Percentiles rank a stretch among this genome's conserved stretches.
phyloP scores from a whole-genome alignment of 352 stramenopile species.

The Globisporangium spinosum region DNA sequence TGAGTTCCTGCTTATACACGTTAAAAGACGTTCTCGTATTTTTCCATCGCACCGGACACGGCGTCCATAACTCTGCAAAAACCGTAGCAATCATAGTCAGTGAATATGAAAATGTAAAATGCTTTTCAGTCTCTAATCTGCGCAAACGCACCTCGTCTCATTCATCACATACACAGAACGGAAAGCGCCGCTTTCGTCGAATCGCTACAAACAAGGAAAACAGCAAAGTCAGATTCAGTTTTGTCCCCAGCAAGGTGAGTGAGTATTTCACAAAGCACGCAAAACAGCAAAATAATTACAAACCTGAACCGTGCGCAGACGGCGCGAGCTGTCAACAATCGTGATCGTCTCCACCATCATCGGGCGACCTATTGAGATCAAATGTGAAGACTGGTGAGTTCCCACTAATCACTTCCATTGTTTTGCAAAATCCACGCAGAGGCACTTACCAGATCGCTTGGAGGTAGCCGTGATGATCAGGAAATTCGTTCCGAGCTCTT shows the following conservation, averaged over 20 bases:
- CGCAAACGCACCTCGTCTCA: constrained; percentile 49
- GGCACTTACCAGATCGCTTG: constrained; percentile 62
- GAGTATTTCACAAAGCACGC: not conserved
- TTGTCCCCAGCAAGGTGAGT: too few species aligned
- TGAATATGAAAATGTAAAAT: not conserved
- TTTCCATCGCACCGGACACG: constrained; percentile 85
- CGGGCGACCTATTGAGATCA: constrained; percentile 39
- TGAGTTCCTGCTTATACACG: not conserved
- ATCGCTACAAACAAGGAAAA: constrained; percentile 34
- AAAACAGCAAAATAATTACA: not conserved
- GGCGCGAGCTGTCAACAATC: constrained; percentile 72
- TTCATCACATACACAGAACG: constrained; percentile 89
- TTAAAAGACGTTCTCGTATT: constrained; percentile 84
- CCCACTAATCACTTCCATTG: not conserved
- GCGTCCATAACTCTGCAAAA: constrained; percentile 67
- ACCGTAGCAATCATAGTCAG: not conserved
- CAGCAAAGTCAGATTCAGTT: not conserved
- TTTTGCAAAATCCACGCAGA: not conserved
- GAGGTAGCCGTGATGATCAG: constrained; percentile 83
- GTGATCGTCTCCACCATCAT: constrained; percentile 86
- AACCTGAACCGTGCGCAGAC: constrained; percentile 77
- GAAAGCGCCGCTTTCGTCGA: constrained; percentile 83
- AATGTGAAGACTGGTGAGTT: not conserved
- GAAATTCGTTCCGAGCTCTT: constrained; percentile 79
- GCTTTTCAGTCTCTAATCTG: not conserved